A percentile compares a stretch with the other conserved stretches of the same genome.
Conservation (phyloP, 176 grass and related monocot genomes). For the Poa annua region DNA sequence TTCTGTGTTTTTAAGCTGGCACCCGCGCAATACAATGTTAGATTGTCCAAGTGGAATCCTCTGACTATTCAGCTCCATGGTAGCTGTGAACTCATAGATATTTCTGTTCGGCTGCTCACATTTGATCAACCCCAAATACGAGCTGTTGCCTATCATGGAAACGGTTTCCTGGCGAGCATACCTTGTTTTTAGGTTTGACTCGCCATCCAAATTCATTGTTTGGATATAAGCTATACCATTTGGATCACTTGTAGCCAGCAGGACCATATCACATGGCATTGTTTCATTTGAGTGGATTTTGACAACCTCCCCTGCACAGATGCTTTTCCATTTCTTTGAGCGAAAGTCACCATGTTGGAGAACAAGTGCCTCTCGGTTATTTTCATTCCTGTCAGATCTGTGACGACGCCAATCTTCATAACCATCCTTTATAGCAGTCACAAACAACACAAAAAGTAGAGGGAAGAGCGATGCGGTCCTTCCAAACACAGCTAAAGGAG, state of each 20-base stretch:
- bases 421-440: conserved; percentile 99
- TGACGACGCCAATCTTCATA: conserved; percentile 98
- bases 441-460: conserved; percentile 91
- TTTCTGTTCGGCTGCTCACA: conserved; percentile 99
- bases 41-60: conserved; percentile 95
- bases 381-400: conserved; percentile 95
- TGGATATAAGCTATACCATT: conserved; percentile 99
- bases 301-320: conserved; percentile 91
- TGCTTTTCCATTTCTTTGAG: conserved; percentile 93
- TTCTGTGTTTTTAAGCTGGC: conserved; percentile 96
- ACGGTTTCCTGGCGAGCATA: conserved; percentile 94
- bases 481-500: conserved; percentile 98
- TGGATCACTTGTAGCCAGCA: conserved; percentile 85
- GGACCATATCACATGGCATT: conserved; percentile 98
- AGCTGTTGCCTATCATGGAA: conserved; percentile 57
- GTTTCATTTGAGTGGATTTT: conserved; percentile 87
- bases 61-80: conserved; percentile 81
- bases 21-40: conserved; percentile 94
- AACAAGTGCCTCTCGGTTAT: conserved; percentile 90
- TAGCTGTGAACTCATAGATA: conserved; percentile 97
- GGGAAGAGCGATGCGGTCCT: conserved; percentile 97
- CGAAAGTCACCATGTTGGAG: conserved; percentile 83
- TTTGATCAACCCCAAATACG: conserved; percentile 78
- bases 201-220: conserved; percentile 99
- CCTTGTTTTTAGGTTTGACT: conserved; percentile 99